Evolutionary conservation across 257 asterid genomes (phyloP).

Genomic region (Paulownia fortunei): DNA sequence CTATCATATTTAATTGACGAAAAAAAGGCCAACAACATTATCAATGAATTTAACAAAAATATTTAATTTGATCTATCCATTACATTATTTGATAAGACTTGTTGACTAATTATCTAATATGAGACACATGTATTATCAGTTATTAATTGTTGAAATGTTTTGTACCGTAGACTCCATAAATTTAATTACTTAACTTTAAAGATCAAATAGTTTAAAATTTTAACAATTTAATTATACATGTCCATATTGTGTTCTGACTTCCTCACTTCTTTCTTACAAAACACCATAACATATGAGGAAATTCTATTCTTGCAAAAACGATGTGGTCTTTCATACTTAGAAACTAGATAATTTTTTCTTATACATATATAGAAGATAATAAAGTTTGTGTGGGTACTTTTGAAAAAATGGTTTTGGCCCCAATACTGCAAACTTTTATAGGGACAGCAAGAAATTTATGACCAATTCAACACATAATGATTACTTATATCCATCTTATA

Average conservation of each 20-base stretch:
- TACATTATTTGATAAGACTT: no score
- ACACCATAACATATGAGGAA: background rate
- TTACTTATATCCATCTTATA: background rate
- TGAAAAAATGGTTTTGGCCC: background rate
- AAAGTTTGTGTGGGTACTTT: background rate
- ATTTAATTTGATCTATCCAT: no score
- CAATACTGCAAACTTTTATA: conserved; percentile 13
- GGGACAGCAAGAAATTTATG: background rate
- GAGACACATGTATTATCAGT: no score
- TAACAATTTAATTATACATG: background rate
- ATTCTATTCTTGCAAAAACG: background rate
- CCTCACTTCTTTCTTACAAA: background rate
- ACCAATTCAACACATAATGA: conserved; percentile 37
- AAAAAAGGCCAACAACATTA: no score
- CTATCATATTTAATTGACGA: no score
- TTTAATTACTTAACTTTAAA: no score
- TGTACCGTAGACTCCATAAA: no score
- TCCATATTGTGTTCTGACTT: background rate
- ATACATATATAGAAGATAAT: background rate
- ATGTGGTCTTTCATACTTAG: background rate
- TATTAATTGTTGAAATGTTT: no score
- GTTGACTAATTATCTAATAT: no score
- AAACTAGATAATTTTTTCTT: background rate
- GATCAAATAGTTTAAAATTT: no score
- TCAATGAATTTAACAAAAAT: no score